These are phyloP conservation scores for Effrenium voratum DNA, from an alignment of 73 alveolate species.

Conservation along the genomic window DNA sequence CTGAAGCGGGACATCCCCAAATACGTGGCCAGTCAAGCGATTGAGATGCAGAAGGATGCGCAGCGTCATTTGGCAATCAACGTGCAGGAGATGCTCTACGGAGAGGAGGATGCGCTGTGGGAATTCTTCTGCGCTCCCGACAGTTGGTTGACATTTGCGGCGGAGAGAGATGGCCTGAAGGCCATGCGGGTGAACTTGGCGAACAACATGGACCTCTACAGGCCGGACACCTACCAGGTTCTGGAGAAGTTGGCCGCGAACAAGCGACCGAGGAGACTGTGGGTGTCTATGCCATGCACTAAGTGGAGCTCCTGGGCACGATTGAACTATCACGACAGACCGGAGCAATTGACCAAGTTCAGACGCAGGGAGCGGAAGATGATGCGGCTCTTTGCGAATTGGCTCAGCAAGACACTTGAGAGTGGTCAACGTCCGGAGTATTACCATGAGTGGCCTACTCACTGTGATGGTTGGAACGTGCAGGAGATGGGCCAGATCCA, in stretches of 20 bases:
- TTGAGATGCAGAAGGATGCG: too few relatives aligned
- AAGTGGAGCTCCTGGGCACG: slow-evolving; percentile 1
- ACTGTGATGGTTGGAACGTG: not conserved
- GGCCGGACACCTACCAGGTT: not conserved
- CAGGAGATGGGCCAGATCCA: too few relatives aligned
- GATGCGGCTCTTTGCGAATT: not conserved
- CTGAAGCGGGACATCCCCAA: too few relatives aligned
- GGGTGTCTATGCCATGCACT: not conserved
- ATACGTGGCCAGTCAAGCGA: too few relatives aligned
- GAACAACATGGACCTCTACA: not conserved
- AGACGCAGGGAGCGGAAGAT: not conserved
- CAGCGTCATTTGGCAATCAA: too few relatives aligned
- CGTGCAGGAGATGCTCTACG: too few relatives aligned
- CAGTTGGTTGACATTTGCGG: too few relatives aligned
- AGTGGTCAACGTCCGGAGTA: not conserved
- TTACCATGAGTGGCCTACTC: not conserved
- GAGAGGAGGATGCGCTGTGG: too few relatives aligned
- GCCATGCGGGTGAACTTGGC: not conserved
- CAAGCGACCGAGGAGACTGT: not conserved
- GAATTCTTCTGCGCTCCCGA: too few relatives aligned
- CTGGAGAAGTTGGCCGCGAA: not conserved
- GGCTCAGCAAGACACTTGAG: not conserved
- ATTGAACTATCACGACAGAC: not conserved
- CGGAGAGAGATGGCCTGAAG: too few relatives aligned
- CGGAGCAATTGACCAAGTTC: not conserved